These are phyloP conservation scores for Phialophora chinensis DNA, from an alignment of 2,329 filamentous ascomycete species.

Conservation along the genomic window DNA sequence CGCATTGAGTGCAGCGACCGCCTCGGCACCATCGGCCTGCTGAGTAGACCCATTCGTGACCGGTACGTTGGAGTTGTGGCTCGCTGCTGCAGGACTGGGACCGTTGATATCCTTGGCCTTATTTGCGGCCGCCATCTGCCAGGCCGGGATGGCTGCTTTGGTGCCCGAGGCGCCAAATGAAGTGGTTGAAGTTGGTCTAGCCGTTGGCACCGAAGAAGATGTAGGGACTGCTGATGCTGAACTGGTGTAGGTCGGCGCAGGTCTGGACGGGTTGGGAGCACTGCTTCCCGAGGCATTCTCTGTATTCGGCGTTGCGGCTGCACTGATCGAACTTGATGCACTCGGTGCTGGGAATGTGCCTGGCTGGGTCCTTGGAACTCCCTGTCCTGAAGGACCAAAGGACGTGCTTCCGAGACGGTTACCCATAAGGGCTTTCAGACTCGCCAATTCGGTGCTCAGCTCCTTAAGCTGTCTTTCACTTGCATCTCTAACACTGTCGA, in stretches of 20 bases:
- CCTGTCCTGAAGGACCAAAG: conserved; percentile 40
- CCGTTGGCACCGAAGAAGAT: conserved; percentile 5
- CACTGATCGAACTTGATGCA: conserved; percentile 24
- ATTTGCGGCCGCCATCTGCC: conserved; percentile 75
- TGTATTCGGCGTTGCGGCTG: conserved; percentile 14
- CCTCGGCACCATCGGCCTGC: conserved; percentile 38
- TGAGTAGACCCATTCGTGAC: conserved; percentile 25
- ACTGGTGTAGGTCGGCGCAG: conserved; percentile 29
- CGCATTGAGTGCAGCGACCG: conserved; percentile 37
- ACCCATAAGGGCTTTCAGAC: conserved; percentile 83
- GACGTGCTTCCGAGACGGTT: conserved; percentile 59
- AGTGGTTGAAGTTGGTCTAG: conserved; percentile 26
- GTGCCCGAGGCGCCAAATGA: conserved; percentile 38
- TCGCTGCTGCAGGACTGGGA: conserved; percentile 17
- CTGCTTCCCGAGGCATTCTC: conserved; percentile 18
- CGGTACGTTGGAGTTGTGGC: conserved; percentile 10
- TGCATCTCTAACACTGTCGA: conserved; percentile 84
- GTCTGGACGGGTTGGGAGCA: conserved; percentile 14
- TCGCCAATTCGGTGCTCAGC: conserved; percentile 84
- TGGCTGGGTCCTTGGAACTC: conserved; percentile 42
- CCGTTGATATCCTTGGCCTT: conserved; percentile 34
- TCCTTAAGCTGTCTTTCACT: conserved; percentile 83
- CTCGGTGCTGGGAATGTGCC: conserved; percentile 42
- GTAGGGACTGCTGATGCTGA: conserved; percentile 29
- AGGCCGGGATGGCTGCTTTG: conserved; percentile 76